Percentiles rank a stretch among this genome's conserved stretches.
These are phyloP conservation scores for Lomentospora prolificans DNA, from an alignment of 2,329 filamentous ascomycete genomes.

Conservation along the genomic window DNA sequence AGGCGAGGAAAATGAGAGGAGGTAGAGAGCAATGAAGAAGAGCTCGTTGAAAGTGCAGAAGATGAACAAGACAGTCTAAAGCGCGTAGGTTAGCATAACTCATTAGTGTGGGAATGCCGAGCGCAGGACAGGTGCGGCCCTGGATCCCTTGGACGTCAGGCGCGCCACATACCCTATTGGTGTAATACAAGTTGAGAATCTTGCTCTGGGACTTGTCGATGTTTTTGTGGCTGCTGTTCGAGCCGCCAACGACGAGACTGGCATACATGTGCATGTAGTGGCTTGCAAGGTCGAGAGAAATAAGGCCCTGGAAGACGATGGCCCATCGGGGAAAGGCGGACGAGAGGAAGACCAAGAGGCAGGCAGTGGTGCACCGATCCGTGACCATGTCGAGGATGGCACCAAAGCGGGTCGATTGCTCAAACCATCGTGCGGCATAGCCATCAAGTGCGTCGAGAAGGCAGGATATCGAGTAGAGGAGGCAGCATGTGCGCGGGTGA, in stretches of 20 bases:
- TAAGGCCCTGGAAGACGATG: slow-evolving; percentile 87
- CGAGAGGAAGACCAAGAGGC: slow-evolving; percentile 86
- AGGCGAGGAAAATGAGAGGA: slow-evolving; percentile 92
- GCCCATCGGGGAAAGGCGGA: slow-evolving; percentile 92
- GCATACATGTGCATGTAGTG: slow-evolving; percentile 99
- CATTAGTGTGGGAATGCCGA: too few species aligned
- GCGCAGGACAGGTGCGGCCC: too few species aligned
- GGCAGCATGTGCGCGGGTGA: slow-evolving; percentile 88
- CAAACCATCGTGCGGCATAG: slow-evolving; percentile 67
- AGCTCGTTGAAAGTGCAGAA: slow-evolving; percentile 87
- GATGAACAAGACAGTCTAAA: slow-evolving; percentile 76
- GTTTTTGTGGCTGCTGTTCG: slow-evolving; percentile 80
- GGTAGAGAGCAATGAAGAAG: slow-evolving; percentile 97
- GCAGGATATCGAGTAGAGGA: slow-evolving; percentile 88
- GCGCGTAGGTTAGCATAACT: slow-evolving; percentile 3
- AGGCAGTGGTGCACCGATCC: slow-evolving; percentile 92
- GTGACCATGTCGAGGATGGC: slow-evolving; percentile 99
- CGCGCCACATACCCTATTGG: slow-evolving; percentile 84
- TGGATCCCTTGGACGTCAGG: too few species aligned
- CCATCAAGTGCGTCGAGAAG: slow-evolving; percentile 93
- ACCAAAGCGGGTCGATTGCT: slow-evolving; percentile 91
- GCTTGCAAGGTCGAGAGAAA: slow-evolving; percentile 85
- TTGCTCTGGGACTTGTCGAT: slow-evolving; percentile 80
- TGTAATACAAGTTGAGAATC: slow-evolving; percentile 92
- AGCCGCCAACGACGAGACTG: slow-evolving; percentile 77